These are phyloP conservation scores for Albophoma yamanashiensis DNA, from an alignment of 2,329 filamentous ascomycete species.

Conservation along the genomic window DNA sequence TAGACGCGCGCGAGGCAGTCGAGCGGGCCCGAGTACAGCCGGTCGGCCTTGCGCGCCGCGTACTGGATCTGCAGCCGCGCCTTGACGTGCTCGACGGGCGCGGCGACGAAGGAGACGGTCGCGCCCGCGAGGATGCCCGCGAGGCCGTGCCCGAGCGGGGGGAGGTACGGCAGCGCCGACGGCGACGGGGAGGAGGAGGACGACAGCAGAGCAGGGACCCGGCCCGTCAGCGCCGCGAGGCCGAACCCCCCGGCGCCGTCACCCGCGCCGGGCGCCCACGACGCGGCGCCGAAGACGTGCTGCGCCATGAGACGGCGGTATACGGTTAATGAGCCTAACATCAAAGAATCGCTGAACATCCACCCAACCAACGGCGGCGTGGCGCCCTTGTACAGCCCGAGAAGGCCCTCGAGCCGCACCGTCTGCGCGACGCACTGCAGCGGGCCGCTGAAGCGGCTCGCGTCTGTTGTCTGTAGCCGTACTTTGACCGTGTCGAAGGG, in stretches of 20 bases:
- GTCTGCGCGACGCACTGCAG: constrained; percentile 80
- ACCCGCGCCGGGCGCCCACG: constrained; percentile 15
- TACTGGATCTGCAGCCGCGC: constrained; percentile 93
- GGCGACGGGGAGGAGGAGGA: background rate
- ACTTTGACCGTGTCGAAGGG: constrained; percentile 97
- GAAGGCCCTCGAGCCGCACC: constrained; percentile 71
- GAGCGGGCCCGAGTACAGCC: constrained; percentile 77
- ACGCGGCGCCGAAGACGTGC: constrained; percentile 56
- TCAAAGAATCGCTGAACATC: constrained; percentile 94
- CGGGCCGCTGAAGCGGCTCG: constrained; percentile 72
- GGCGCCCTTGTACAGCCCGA: constrained; percentile 87
- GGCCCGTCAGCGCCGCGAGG: constrained; percentile 1
- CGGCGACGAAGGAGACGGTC: constrained; percentile 87
- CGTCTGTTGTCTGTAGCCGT: constrained; percentile 76
- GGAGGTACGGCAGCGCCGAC: constrained; percentile 33
- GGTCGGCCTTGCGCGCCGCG: constrained; percentile 61
- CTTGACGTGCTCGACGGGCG: constrained; percentile 92
- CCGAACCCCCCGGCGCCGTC: constrained; percentile 6
- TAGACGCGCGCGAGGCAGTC: constrained; percentile 69
- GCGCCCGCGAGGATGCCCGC: constrained; percentile 79
- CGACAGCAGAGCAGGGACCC: background rate
- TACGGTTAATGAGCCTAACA: constrained; percentile 85
- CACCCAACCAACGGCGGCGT: too few species aligned
- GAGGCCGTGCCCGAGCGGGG: constrained; percentile 71
- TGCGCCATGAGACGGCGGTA: constrained; percentile 80